phyloP scores from a whole-genome alignment of 768 basidiomycete species.

The Phaeotremella fagi region DNA sequence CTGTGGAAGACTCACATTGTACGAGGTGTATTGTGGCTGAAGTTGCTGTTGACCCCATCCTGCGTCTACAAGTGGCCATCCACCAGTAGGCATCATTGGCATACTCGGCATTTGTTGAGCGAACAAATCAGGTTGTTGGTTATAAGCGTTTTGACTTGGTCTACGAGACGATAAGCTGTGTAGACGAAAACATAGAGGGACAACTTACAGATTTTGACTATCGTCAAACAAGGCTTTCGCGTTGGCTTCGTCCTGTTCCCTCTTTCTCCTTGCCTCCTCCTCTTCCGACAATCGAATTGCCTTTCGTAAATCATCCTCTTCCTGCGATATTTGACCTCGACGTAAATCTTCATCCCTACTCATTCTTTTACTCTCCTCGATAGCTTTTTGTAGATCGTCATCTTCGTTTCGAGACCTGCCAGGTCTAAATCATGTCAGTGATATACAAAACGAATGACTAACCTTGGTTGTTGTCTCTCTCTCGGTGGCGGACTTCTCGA shows the following conservation, averaged over 20 bases:
- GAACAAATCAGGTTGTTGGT: conserved; percentile 49
- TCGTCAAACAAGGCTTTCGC: conserved; percentile 79
- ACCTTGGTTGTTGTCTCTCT: conserved; percentile 1
- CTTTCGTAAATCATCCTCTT: conserved; percentile 72
- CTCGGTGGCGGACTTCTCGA: conserved; percentile 15
- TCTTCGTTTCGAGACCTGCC: conserved; percentile 55
- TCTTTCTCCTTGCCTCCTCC: conserved; percentile 73
- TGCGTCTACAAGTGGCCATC: conserved; percentile 43
- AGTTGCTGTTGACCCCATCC: conserved; percentile 61
- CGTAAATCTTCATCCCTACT: conserved; percentile 62
- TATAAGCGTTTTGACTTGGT: conserved; percentile 33
- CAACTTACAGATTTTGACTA: conserved; percentile 65
- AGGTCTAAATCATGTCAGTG: conserved; percentile 32
- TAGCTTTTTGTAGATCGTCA: conserved; percentile 76
- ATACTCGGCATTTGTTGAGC: conserved; percentile 56
- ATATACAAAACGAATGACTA: neutral
- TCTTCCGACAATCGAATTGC: conserved; percentile 84
- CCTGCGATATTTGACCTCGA: conserved; percentile 54
- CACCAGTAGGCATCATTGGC: conserved; percentile 33
- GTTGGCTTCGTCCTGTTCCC: conserved; percentile 68
- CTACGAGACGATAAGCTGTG: neutral
- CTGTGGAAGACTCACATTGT: conserved; percentile 56
- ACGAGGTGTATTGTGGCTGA: conserved; percentile 82
- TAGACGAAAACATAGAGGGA: neutral
- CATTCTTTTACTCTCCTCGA: conserved; percentile 81